phyloP scores from a whole-genome alignment of 179 eudicot species.

The Camellia oleifera region DNA sequence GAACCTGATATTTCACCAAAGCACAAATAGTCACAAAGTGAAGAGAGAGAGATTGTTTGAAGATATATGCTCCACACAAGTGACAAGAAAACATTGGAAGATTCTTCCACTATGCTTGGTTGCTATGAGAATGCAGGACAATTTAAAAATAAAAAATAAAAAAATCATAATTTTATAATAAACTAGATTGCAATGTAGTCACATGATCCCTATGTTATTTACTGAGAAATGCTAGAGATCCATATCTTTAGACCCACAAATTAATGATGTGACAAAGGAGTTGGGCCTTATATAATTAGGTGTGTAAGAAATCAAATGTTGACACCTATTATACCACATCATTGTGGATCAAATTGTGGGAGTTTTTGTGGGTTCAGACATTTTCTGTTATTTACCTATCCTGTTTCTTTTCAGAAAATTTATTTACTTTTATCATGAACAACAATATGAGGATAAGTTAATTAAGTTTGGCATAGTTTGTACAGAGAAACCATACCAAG shows the following conservation, averaged over 20 bases:
- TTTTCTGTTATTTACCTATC: background rate
- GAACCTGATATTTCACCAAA: background rate
- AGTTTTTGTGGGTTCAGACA: too few species aligned
- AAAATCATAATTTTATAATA: background rate
- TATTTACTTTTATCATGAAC: background rate
- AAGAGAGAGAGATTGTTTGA: background rate
- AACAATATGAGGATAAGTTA: background rate
- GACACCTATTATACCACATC: too few species aligned
- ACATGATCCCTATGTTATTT: too few species aligned
- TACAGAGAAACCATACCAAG: slow-evolving; percentile 44
- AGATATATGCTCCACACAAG: background rate
- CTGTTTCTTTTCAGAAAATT: background rate
- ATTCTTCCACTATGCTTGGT: background rate
- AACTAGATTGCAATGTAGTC: background rate
- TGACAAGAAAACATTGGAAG: background rate
- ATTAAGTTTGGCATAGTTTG: too few species aligned
- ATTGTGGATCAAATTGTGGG: too few species aligned
- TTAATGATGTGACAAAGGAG: too few species aligned
- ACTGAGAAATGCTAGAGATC: too few species aligned
- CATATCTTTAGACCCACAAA: too few species aligned
- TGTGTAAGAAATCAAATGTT: too few species aligned
- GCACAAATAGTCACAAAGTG: background rate
- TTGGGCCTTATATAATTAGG: too few species aligned
- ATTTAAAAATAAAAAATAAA: too few species aligned
- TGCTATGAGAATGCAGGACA: background rate